Evolutionary conservation across 75 land plant genomes (phyloP), one percentile per base, ranked within the genome.

Genomic region (Larix kaempferi): DNA sequence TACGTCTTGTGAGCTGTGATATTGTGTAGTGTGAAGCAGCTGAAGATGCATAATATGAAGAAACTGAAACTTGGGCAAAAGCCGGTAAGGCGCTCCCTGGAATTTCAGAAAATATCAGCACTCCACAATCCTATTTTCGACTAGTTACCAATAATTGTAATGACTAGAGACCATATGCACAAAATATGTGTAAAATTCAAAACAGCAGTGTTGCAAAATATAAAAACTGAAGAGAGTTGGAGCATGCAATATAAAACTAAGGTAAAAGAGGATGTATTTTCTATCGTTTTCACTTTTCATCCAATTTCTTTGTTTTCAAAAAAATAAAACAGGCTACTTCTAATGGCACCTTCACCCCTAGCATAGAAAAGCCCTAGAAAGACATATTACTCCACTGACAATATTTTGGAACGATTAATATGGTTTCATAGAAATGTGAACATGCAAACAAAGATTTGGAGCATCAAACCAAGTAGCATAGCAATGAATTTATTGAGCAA

Each of bases 21-120:
- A 93, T 83, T 17, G 86, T 88, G 77, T 92, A 84, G 74, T 89
- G 88, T 19, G 96, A 93, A 13, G 91, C 84, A 82, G 91, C 92
- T 67, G 87, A 89, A 6, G 96, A 82, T 57, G 91, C 84, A 83
- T 91, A 92, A 82, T 91, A 93, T 6, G 95, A 88, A 15, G 91
- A 86, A 71, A 93, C 93, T 33, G 84, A 81, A 71, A 89, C 87
- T 75, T 93, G 96, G 52, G 96, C 76, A 84, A 93, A 89, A 77
- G 76, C 81, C 57, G 93, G 96, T 71, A 93, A 81, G 39, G 84
- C 84, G 83, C 85, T 90, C 67, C 88, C 93, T 93, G 81, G 19
- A 72, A 39, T 21, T 17, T 5, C 44, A 69, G 41, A 69, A 69
- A 8, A 41, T 39, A 69, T 69, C 49, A 69, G 23, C 10, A 11